These are phyloP conservation scores for Cladosporium sphaerospermum DNA, from an alignment of 2,329 filamentous ascomycete species.

Conservation along the genomic window DNA sequence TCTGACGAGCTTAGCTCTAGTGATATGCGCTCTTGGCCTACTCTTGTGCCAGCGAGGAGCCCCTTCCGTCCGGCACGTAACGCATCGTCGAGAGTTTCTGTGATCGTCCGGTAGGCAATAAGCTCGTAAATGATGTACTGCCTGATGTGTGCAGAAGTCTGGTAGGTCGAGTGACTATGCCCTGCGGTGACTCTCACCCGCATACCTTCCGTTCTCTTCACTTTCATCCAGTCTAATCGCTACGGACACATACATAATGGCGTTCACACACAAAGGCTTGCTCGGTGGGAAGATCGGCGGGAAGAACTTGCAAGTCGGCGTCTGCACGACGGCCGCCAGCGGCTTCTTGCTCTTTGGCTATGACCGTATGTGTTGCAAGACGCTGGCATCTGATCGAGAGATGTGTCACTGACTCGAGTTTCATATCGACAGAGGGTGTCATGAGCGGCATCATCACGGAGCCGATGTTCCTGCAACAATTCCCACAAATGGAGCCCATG, in stretches of 20 bases:
- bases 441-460: conserved; percentile 12
- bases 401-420: neutral
- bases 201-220: too few relatives aligned
- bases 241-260: neutral
- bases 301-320: neutral
- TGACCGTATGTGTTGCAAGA: neutral
- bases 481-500: neutral
- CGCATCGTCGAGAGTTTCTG: too few relatives aligned
- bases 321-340: neutral
- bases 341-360: neutral
- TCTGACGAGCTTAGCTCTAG: too few relatives aligned
- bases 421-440: neutral
- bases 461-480: neutral
- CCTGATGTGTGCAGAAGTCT: too few relatives aligned
- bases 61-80: too few relatives aligned
- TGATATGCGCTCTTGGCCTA: too few relatives aligned
- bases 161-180: too few relatives aligned
- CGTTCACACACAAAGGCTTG: neutral
- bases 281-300: neutral
- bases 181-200: too few relatives aligned
- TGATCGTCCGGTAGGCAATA: too few relatives aligned
- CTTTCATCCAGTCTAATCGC: neutral
- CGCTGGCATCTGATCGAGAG: neutral
- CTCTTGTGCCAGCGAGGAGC: too few relatives aligned
- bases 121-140: too few relatives aligned